Percentiles rank a stretch among this genome's conserved stretches.
Evolutionary conservation across 805 yeast species (phyloP).

Genomic region (Torulaspora gathmanii): DNA sequence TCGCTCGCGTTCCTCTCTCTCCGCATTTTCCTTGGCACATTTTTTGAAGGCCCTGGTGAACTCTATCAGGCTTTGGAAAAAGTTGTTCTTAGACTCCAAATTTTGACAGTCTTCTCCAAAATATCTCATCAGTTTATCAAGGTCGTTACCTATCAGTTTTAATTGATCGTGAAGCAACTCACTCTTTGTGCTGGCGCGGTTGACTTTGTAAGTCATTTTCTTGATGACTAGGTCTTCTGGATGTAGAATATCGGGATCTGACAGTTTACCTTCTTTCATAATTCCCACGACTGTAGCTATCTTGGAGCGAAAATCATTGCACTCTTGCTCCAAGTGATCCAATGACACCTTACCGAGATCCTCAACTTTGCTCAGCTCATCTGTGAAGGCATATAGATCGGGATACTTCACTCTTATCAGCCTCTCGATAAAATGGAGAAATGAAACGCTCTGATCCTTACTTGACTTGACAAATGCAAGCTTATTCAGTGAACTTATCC

Average conservation of each 20-base stretch:
- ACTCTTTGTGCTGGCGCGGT: conserved; percentile 51
- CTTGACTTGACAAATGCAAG: conserved; percentile 64
- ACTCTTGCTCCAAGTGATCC: conserved; percentile 58
- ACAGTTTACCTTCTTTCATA: conserved; percentile 57
- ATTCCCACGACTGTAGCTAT: conserved; percentile 51
- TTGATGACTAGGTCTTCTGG: conserved; percentile 59
- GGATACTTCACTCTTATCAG: conserved; percentile 62
- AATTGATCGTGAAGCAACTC: conserved; percentile 49
- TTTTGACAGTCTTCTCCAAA: conserved; percentile 65
- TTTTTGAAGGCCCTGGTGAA: conserved; percentile 59
- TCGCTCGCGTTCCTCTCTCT: conserved; percentile 62
- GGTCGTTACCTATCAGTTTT: conserved; percentile 45
- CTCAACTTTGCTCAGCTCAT: conserved; percentile 50
- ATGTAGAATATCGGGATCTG: conserved; percentile 58
- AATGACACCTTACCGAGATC: conserved; percentile 58
- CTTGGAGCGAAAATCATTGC: conserved; percentile 48
- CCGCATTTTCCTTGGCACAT: conserved; percentile 60
- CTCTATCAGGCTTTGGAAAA: conserved; percentile 56
- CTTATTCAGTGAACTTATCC: conserved; percentile 61
- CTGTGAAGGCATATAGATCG: conserved; percentile 54
- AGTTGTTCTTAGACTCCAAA: conserved; percentile 51
- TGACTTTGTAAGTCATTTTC: conserved; percentile 49
- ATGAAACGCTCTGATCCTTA: conserved; percentile 61
- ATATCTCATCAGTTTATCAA: conserved; percentile 57
- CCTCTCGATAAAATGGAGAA: conserved; percentile 70